A percentile compares a stretch with the other conserved stretches of the same genome.
phyloP scores from a whole-genome alignment of 192 early-diverging fungal genomes.

The Fimicolochytrium jonesii region DNA sequence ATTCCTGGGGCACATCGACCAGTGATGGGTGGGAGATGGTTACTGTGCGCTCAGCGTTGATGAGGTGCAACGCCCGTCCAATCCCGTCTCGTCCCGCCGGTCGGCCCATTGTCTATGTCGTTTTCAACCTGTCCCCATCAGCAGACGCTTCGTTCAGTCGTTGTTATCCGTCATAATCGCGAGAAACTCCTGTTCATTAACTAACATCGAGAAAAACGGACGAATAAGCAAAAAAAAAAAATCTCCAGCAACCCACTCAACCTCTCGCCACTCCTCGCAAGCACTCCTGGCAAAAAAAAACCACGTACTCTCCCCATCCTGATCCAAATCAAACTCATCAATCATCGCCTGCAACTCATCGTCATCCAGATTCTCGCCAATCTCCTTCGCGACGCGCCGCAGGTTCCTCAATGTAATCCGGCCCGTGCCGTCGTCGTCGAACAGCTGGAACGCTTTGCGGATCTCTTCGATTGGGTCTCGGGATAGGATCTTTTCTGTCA shows the following conservation, averaged over 20 bases:
- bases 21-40: too few species aligned
- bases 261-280: not conserved
- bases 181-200: slow-evolving; percentile 80
- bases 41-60: too few species aligned
- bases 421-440: slow-evolving; percentile 65
- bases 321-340: slow-evolving; percentile 83
- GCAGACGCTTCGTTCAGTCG: too few species aligned
- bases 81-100: too few species aligned
- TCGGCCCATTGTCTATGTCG: too few species aligned
- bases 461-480: slow-evolving; percentile 80
- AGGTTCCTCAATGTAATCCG: slow-evolving; percentile 65
- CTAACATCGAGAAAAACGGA: slow-evolving; percentile 31
- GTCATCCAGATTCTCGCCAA: slow-evolving; percentile 75
- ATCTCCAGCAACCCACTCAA: too few species aligned
- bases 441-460: slow-evolving; percentile 76
- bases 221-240: slow-evolving; percentile 1
- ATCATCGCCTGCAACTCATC: slow-evolving; percentile 85
- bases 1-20: too few species aligned
- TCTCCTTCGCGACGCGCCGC: slow-evolving; percentile 70
- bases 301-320: slow-evolving; percentile 72
- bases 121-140: too few species aligned
- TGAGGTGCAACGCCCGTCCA: too few species aligned
- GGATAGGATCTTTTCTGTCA: slow-evolving; percentile 64
- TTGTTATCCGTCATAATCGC: slow-evolving; percentile 69
- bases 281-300: not conserved